A percentile compares a stretch with the other conserved stretches of the same genome.
These are phyloP conservation scores for Pseudozyma sp. DNA, from an alignment of 1,284 basidiomycete genomes.

Conservation along the genomic window DNA sequence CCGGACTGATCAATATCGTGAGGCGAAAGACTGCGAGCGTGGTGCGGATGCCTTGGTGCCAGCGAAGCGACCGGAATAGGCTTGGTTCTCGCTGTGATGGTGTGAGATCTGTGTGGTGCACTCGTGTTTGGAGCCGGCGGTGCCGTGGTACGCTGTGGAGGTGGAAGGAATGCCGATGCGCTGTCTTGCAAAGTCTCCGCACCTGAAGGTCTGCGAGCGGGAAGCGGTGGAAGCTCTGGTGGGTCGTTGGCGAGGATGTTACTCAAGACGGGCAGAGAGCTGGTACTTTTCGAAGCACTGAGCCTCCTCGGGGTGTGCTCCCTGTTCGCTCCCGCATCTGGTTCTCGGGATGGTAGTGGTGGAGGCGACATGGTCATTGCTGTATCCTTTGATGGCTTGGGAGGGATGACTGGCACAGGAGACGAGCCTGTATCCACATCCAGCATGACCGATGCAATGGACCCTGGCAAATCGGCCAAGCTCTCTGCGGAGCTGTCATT, in stretches of 20 bases:
- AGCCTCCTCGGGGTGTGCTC: constrained; percentile 22
- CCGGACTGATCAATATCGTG: constrained; percentile 13
- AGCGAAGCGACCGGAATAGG: constrained; percentile 24
- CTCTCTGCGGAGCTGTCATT: constrained; percentile 33
- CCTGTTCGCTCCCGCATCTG: background rate
- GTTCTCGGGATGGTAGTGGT: constrained; percentile 16
- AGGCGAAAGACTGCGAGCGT: constrained; percentile 23
- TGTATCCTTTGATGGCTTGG: background rate
- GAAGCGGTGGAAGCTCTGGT: constrained; percentile 16
- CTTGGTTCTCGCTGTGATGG: constrained; percentile 26
- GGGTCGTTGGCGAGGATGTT: constrained; percentile 8
- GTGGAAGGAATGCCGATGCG: constrained; percentile 24
- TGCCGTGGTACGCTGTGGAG: constrained; percentile 28
- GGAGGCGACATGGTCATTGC: constrained; percentile 12
- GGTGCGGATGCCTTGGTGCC: constrained; percentile 10
- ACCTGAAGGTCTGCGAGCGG: constrained; percentile 17
- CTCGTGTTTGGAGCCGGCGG: background rate
- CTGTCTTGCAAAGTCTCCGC: constrained; percentile 13
- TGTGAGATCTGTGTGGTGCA: constrained; percentile 27
- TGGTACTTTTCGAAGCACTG: constrained; percentile 38
- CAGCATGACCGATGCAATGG: constrained; percentile 26
- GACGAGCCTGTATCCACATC: constrained; percentile 14
- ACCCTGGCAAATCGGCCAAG: constrained; percentile 18
- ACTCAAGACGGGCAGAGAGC: constrained; percentile 23
- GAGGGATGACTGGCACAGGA: constrained; percentile 10